Percentiles rank a stretch among this genome's conserved stretches.
Evolutionary conservation across 1,284 basidiomycete species (phyloP).

Genomic region (Ganoderma sp.): DNA sequence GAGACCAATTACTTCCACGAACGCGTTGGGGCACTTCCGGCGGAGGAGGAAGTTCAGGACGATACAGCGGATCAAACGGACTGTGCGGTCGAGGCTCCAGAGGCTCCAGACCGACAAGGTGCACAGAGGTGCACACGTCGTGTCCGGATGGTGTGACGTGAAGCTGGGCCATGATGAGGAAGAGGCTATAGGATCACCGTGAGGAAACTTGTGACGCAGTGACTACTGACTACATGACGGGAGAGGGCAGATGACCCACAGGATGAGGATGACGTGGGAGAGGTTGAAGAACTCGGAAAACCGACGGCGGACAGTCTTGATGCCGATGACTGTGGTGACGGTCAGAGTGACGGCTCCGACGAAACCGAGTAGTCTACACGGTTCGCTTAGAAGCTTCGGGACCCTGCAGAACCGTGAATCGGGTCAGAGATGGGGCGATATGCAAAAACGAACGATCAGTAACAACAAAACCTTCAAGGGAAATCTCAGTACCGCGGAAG

Average conservation of each 20-base stretch:
- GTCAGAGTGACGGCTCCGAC: slow-evolving; percentile 42
- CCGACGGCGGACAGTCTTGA: slow-evolving; percentile 43
- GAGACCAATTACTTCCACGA: slow-evolving; percentile 42
- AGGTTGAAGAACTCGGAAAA: slow-evolving; percentile 52
- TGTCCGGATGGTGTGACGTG: slow-evolving; percentile 28
- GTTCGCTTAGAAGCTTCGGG: slow-evolving; percentile 11
- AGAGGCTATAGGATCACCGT: slow-evolving; percentile 13
- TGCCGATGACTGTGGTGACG: slow-evolving; percentile 42
- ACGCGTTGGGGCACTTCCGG: slow-evolving; percentile 37
- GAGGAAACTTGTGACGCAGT: background rate
- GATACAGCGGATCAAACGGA: slow-evolving; percentile 43
- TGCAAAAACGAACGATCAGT: slow-evolving; percentile 13
- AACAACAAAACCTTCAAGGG: slow-evolving; percentile 17
- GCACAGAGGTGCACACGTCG: slow-evolving; percentile 38
- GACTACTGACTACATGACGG: background rate
- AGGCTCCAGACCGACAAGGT: slow-evolving; percentile 48
- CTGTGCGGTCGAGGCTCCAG: slow-evolving; percentile 51
- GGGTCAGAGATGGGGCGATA: background rate
- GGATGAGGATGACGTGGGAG: slow-evolving; percentile 47
- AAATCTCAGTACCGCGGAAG: background rate
- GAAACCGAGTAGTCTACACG: slow-evolving; percentile 37
- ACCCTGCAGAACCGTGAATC: slow-evolving; percentile 5
- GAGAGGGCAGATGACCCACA: slow-evolving; percentile 30
- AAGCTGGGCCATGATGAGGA: slow-evolving; percentile 32
- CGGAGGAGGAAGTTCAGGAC: slow-evolving; percentile 45